These are phyloP conservation scores for Ophiocordyceps camponoti-floridani DNA, from an alignment of 2,329 filamentous ascomycete genomes.

Conservation along the genomic window DNA sequence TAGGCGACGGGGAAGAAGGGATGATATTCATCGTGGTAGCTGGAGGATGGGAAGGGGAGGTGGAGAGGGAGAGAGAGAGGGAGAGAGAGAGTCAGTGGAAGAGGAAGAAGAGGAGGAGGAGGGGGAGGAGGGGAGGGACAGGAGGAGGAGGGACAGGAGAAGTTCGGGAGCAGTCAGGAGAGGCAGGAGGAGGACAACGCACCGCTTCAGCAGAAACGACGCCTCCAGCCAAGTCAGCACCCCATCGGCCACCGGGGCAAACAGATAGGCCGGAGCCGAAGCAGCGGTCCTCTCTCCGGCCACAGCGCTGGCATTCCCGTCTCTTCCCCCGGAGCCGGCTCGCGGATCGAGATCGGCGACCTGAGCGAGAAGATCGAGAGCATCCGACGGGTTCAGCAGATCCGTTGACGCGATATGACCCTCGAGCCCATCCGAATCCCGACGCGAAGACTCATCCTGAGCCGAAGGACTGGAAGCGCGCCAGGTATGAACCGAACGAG, in stretches of 20 bases:
- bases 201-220: slow-evolving; percentile 10
- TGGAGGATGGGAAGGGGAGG: slow-evolving; percentile 6
- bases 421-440: slow-evolving; percentile 11
- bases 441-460: slow-evolving; percentile 3
- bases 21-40: slow-evolving; percentile 49
- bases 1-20: slow-evolving; percentile 54
- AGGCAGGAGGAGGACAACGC: too few relatives aligned
- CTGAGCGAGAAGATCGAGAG: slow-evolving; percentile 20
- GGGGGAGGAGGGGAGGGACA: too few relatives aligned
- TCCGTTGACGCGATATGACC: slow-evolving; percentile 21
- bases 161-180: too few relatives aligned
- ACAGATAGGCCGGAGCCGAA: slow-evolving; percentile 5
- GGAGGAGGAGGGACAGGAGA: too few relatives aligned
- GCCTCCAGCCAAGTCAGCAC: slow-evolving; percentile 10
- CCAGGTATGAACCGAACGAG: slow-evolving; percentile 3
- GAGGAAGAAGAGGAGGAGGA: not conserved
- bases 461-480: slow-evolving; percentile 2
- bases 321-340: too few relatives aligned
- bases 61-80: not conserved
- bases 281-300: too few relatives aligned
- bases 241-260: slow-evolving; percentile 15
- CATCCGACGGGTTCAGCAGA: slow-evolving; percentile 22
- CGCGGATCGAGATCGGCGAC: slow-evolving; percentile 20
- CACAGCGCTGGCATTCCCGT: too few relatives aligned
- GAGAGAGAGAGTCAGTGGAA: not conserved